Evolutionary conservation across 306 rosid genomes (phyloP), one percentile per base, ranked within the genome.

Genomic region (Prunus padus): DNA sequence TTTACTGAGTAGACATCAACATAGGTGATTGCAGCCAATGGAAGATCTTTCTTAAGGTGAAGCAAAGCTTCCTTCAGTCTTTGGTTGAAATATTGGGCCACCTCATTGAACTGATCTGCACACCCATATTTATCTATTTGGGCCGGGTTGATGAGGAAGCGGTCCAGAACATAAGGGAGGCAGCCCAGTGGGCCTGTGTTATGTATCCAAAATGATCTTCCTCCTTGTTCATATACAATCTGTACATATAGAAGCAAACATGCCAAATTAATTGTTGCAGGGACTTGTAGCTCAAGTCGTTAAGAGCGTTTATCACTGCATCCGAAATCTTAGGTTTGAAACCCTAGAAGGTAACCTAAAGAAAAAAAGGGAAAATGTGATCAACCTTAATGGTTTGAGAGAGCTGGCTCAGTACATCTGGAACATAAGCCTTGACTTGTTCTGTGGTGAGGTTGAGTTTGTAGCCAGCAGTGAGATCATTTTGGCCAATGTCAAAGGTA

Each of bases 401-500:
- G 73, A 82, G 42, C 44, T 77, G 80, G 44, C 37, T 7, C 11
- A 83, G 30, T 7, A 79, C 73, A 28, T 76, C 81, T 4, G 87
- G 87, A 46, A 79, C 68, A 50, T 65, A 65, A 3, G 76, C 30
- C 77, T 65, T 61, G n/a, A 89, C 86, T 81, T 87, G 86, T 46
- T 83, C 83, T 0, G 75, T 72, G 64, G 92, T 77, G 86, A 89
- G 79, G 87, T 87, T 91, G 45, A 71, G 89, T 73, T 85, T 86
- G 82, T 81, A 89, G 75, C 94, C 97, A 16, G 92, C 79, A 2
- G 94, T 16, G 68, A 91, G 84, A 71, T 91, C 97, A 73, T 91
- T 91, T 78, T 91, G 94, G 51, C 97, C 97, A 52, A 91, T 89
- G 76, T 91, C 97, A 73, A 91, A 84, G 14, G 97, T 87, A 83